A percentile compares a stretch with the other conserved stretches of the same genome.
Evolutionary conservation across 2,329 filamentous ascomycete genomes (phyloP).

Genomic region (Berkeleyomyces basicola): DNA sequence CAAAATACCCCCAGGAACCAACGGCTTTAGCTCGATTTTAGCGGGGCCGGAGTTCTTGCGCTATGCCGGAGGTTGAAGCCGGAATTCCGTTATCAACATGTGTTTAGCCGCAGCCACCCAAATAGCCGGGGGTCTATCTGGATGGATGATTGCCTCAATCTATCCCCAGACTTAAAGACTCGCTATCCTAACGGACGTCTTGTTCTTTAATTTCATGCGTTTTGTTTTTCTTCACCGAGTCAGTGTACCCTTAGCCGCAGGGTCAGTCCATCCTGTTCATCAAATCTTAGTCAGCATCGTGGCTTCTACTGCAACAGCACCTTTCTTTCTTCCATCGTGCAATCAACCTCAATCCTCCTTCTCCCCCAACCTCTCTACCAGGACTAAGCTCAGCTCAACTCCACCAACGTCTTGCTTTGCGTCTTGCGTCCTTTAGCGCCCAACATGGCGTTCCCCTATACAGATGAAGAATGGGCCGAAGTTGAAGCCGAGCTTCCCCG

Average conservation of each 20-base stretch:
- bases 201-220: neutral
- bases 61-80: neutral
- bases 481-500: conserved; percentile 38
- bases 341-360: neutral
- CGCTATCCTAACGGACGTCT: too few relatives aligned
- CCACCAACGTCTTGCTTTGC: neutral
- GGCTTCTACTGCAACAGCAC: neutral
- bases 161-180: too few relatives aligned
- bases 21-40: neutral
- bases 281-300: neutral
- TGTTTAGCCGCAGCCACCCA: neutral
- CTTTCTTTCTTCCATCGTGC: neutral
- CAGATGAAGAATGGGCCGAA: conserved; percentile 43
- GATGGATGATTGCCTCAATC: neutral
- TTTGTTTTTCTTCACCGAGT: neutral
- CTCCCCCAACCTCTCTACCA: neutral
- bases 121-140: neutral
- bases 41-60: neutral
- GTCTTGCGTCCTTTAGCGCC: neutral
- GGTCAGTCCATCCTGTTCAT: neutral
- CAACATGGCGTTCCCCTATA: conserved; percentile 24
- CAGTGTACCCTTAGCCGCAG: neutral
- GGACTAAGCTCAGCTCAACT: neutral
- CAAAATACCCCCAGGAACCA: neutral
- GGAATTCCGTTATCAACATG: neutral